These are phyloP conservation scores for Diaporthe sp. DNA, from an alignment of 2,329 filamentous ascomycete genomes.

Conservation along the genomic window DNA sequence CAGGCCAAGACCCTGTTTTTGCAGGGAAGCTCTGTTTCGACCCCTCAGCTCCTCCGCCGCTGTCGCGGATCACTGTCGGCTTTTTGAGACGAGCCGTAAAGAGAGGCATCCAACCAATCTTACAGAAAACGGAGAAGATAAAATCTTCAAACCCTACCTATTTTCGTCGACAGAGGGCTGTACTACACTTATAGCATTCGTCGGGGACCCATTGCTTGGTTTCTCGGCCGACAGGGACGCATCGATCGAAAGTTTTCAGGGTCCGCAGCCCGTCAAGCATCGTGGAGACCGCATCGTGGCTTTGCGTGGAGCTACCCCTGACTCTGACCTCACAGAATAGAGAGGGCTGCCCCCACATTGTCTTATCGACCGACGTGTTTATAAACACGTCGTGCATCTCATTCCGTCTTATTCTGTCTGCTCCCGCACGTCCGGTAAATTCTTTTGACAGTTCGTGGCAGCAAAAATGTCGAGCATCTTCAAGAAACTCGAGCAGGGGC, in stretches of 20 bases:
- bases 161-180: not conserved
- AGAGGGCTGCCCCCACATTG: conserved; percentile 35
- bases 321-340: conserved; percentile 37
- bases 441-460: conserved; percentile 44
- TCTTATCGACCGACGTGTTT: conserved; percentile 36
- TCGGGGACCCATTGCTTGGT: conserved; percentile 2
- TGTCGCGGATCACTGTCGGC: conserved; percentile 14
- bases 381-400: conserved; percentile 28
- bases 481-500: conserved; percentile 58
- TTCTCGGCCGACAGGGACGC: conserved; percentile 16
- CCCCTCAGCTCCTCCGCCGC: conserved; percentile 29
- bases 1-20: conserved; percentile 40
- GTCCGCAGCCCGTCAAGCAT: conserved; percentile 29
- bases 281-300: conserved; percentile 39
- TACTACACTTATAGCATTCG: not conserved
- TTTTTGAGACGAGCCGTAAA: not conserved
- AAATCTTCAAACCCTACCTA: not conserved
- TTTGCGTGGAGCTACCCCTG: conserved; percentile 40
- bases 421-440: not conserved
- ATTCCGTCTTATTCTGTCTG: conserved; percentile 3
- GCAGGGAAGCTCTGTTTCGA: conserved; percentile 38
- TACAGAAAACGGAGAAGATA: not conserved
- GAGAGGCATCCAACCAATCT: conserved; percentile 9
- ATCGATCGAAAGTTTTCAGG: conserved; percentile 15
- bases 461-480: conserved; percentile 54